Evolutionary conservation across 2,329 filamentous ascomycete species (phyloP), one percentile per base, ranked within the genome.

Genomic region (Penicillium sp.): DNA sequence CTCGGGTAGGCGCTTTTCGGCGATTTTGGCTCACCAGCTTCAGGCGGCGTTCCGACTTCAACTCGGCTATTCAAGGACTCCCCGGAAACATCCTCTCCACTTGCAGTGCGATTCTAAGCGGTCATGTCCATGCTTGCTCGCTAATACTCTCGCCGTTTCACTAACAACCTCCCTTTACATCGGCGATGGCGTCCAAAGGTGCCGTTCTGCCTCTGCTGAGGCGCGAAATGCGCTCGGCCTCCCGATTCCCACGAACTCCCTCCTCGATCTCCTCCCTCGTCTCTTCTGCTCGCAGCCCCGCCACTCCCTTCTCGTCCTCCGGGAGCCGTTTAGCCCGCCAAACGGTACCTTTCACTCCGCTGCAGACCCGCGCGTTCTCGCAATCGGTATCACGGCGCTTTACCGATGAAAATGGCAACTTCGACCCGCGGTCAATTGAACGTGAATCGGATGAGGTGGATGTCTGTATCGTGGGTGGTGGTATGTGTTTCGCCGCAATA

Each of bases 381-480:
- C 68, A 72, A 39, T 74, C 75, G 43, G 50, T 70, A 36, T 66
- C 63, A 44, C 69, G 71, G 39, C 65, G 65, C 46, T 67, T 77
- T 50, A 74, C 75, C 46, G 74, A 76, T 51, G 67, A 71, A 24
- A 76, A 83, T 50, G 82, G 83, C 31, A 66, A 76, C 50, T 89
- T 90, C 62, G 86, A 91, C 67, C 86, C 86, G 8, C 69, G 69
- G 20, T 72, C 79, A 49, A 79, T 92, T 51, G 92, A 97, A 59
- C 87, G 94, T 59, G 94, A 97, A 72, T 88, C 85, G 48, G 94
- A 99, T 66, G 78, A 94, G 74, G 94, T 99, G 27, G 94, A 99
- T 73, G 92, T 99, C 27, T 95, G 91, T 74, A 97, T 99, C 66
- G 85, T 99, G 48, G 94, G 94, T 66, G 94, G 90, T 71, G 92